Percentiles rank a stretch among this genome's conserved stretches.
phyloP scores from a whole-genome alignment of 768 basidiomycete genomes.

The Rhizopogon sp. region DNA sequence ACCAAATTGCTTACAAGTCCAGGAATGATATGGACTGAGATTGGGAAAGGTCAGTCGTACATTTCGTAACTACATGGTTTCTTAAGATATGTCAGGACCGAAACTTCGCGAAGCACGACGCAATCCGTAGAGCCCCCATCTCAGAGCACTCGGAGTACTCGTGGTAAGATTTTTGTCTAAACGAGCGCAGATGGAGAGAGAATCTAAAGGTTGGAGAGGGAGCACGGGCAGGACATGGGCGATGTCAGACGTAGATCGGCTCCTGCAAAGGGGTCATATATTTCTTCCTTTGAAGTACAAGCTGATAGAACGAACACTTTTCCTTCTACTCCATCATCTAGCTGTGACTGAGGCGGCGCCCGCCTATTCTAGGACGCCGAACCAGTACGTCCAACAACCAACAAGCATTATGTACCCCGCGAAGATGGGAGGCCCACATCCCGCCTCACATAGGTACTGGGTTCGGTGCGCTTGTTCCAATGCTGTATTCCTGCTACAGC shows the following conservation, averaged over 20 bases:
- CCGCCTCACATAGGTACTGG: constrained; percentile 65
- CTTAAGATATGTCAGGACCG: constrained; percentile 25
- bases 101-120: constrained; percentile 7
- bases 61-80: neutral
- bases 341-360: constrained; percentile 16
- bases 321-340: constrained; percentile 18
- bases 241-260: constrained; percentile 28
- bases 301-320: constrained; percentile 20
- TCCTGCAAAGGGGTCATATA: constrained; percentile 50
- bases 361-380: constrained; percentile 71
- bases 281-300: constrained; percentile 26
- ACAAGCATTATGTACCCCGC: constrained; percentile 49
- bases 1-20: neutral
- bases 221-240: constrained; percentile 24
- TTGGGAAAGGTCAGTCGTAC: constrained; percentile 18
- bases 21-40: constrained; percentile 10
- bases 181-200: constrained; percentile 73
- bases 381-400: constrained; percentile 64
- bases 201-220: constrained; percentile 67
- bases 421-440: constrained; percentile 64
- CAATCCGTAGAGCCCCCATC: neutral
- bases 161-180: constrained; percentile 50
- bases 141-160: neutral
- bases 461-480: constrained; percentile 45
- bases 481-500: constrained; percentile 2